Evolutionary conservation across 1,284 basidiomycete genomes (phyloP), one percentile per base, ranked within the genome.

Genomic region (Pyrrhoderma noxium): DNA sequence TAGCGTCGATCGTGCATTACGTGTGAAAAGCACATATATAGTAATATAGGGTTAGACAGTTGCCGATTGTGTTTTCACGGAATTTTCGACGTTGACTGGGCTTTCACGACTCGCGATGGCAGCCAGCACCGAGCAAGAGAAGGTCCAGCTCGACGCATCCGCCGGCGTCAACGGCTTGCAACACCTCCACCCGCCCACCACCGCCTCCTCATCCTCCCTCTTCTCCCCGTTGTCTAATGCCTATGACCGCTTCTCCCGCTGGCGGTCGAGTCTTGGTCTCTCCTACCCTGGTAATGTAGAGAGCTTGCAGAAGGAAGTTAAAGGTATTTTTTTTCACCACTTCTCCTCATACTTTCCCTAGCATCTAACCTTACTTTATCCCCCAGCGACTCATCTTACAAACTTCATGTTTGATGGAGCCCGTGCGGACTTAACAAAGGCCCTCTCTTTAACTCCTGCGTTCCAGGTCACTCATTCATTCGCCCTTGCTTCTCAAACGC

Each of bases 381-480:
- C 34, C 22, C 23, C 64, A 95, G 92, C 81, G 56, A 95, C 93
- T 16, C 92, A 93, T 66, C 71, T 97, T 56, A 88, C 85, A 56
- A 97, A 97, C 76, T 95, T 88, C 71, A 83, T 94, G 65, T 99
- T 98, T 68, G 96, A 99, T 74, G 96, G 96, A 58, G 95, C 79
- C 39, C 80, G 94, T 61, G 96, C 96, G 46, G 96, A 99, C 73
- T 75, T 99, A 60, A 89, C 92, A 55, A 99, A 99, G 74, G 87
- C 82, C 59, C 75, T 99, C 60, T 96, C 92, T 51, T 79, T 89
- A 67, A 93, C 85, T 69, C 96, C 96, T 27, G 85, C 91, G 51
- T 99, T 99, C 82, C 94, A 98, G 75, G 89, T 98, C 63, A 94
- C 93, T 54, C 96, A 99, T 69, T 91, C 93, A 38, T 98, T 99